A percentile compares a stretch with the other conserved stretches of the same genome.
Conservation (phyloP, 1,139 yeast genomes). For the Sugiyamaella paludigena region DNA sequence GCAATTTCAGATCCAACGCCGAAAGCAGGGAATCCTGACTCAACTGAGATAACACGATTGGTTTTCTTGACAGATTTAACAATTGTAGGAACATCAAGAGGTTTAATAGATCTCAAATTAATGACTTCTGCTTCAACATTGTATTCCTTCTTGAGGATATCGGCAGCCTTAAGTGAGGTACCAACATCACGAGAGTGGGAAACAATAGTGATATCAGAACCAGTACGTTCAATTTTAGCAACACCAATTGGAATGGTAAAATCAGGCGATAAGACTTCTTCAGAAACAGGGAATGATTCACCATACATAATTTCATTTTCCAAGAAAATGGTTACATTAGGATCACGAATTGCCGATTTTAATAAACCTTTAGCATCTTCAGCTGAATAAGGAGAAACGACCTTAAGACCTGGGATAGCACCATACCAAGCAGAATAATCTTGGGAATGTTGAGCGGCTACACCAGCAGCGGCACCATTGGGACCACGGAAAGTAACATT, state of each 20-base stretch:
- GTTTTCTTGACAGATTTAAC: conserved; percentile 92
- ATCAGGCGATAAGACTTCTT: conserved; percentile 85
- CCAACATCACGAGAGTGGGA: conserved; percentile 90
- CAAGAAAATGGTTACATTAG: conserved; percentile 93
- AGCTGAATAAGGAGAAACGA: conserved; percentile 89
- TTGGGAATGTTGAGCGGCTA: conserved; percentile 98
- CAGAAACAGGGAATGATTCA: conserved; percentile 84
- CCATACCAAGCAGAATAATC: conserved; percentile 98
- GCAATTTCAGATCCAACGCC: conserved; percentile 98
- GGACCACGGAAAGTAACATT: conserved; percentile 98
- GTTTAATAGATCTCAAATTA: conserved; percentile 96
- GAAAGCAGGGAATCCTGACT: conserved; percentile 96
- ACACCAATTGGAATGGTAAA: conserved; percentile 90
- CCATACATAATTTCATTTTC: conserved; percentile 96
- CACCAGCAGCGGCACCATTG: conserved; percentile 99
- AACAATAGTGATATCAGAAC: conserved; percentile 85
- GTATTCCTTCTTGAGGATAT: conserved; percentile 73
- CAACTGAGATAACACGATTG: conserved; percentile 92
- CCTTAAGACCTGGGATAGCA: conserved; percentile 96
- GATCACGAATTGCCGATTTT: conserved; percentile 96
- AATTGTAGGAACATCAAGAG: conserved; percentile 86
- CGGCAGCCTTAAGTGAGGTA: conserved; percentile 87
- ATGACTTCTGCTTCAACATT: conserved; percentile 91
- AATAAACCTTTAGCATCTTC: conserved; percentile 95
- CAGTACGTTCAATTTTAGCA: conserved; percentile 92